phyloP scores from a whole-genome alignment of 805 yeast species.

The Suhomyces vadensis region DNA sequence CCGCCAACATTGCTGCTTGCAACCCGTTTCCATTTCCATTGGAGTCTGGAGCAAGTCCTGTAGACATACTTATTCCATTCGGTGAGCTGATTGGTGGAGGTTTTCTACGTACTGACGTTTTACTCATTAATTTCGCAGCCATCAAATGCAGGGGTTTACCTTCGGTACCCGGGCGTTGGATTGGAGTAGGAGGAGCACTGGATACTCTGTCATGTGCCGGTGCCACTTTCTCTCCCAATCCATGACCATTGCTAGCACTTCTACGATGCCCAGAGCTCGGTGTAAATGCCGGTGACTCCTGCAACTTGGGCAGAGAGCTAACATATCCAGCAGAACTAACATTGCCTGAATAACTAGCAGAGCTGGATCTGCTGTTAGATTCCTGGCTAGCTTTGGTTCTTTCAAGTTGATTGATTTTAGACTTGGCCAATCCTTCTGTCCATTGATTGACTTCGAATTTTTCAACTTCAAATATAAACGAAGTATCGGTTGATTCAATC shows the following conservation, averaged over 20 bases:
- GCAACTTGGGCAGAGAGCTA: slow-evolving; percentile 21
- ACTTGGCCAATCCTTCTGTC: slow-evolving; percentile 52
- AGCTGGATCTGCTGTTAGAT: background rate
- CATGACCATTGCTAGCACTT: slow-evolving; percentile 7
- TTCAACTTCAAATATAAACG: slow-evolving; percentile 59
- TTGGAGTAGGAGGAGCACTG: slow-evolving; percentile 5
- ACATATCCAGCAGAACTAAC: background rate
- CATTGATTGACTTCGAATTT: slow-evolving; percentile 53
- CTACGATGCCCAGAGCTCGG: slow-evolving; percentile 4
- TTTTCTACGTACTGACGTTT: slow-evolving; percentile 23
- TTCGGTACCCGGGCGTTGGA: background rate
- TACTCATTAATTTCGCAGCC: slow-evolving; percentile 17
- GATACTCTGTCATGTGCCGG: background rate
- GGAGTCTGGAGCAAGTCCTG: slow-evolving; percentile 26
- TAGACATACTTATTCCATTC: slow-evolving; percentile 26
- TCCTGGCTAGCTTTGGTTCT: slow-evolving; percentile 3
- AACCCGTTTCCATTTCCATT: slow-evolving; percentile 28
- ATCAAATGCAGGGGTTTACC: slow-evolving; percentile 12
- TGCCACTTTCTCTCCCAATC: background rate
- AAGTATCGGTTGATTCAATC: slow-evolving; percentile 52
- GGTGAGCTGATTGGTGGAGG: slow-evolving; percentile 28
- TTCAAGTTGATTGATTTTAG: slow-evolving; percentile 25
- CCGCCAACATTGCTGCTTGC: slow-evolving; percentile 49
- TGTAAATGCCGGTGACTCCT: slow-evolving; percentile 24
- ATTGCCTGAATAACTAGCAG: background rate